A percentile compares a stretch with the other conserved stretches of the same genome.
Conservation (phyloP, 140 eudicot species). For the Bidens hawaiensis region DNA sequence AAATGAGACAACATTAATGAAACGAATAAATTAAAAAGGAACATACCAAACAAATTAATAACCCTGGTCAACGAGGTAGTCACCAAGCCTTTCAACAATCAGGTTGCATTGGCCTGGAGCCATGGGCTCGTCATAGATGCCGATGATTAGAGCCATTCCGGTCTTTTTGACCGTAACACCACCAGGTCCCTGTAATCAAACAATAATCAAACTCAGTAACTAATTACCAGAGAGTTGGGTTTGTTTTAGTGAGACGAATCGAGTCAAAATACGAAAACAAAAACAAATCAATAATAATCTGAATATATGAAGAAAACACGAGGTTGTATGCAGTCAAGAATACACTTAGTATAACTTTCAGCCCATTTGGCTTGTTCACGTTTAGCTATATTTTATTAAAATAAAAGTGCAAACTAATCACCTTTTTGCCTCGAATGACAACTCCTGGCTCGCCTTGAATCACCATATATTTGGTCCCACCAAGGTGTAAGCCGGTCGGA, state of each 20-base stretch:
- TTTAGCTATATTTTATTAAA: not conserved
- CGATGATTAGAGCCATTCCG: no score
- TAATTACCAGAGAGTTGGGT: not conserved
- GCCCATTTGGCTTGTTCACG: not conserved
- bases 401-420: slow-evolving; percentile 16
- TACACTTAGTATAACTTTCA: not conserved
- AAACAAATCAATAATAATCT: not conserved
- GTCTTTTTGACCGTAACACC: no score
- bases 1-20: no score
- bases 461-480: slow-evolving; percentile 77
- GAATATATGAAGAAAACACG: not conserved
- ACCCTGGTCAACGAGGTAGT: no score
- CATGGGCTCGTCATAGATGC: no score
- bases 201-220: not conserved
- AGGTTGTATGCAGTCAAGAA: not conserved
- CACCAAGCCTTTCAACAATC: no score
- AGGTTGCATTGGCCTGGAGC: no score
- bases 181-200: no score
- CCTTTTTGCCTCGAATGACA: slow-evolving; percentile 86
- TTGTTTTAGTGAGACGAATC: no score
- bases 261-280: not conserved
- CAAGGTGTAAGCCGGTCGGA: slow-evolving; percentile 72
- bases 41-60: no score
- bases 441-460: slow-evolving; percentile 80
- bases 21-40: no score